A percentile compares a stretch with the other conserved stretches of the same genome.
Evolutionary conservation across 441 rosid genomes (phyloP).

Genomic region (Oxalis stricta): DNA sequence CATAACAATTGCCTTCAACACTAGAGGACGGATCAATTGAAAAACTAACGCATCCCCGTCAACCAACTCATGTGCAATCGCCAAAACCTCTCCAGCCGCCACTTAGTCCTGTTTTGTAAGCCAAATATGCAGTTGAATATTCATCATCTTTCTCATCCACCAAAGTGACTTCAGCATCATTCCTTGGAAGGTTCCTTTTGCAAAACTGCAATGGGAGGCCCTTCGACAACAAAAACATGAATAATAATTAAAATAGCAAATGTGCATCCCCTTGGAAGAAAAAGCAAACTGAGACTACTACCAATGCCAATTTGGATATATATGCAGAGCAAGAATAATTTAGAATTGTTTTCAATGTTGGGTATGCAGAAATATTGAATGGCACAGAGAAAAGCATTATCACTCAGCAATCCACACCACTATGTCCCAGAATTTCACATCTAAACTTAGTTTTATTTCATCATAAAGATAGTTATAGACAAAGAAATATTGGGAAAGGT

Average conservation of each 20-base stretch:
- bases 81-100: conserved; percentile 77
- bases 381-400: no score
- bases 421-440: no score
- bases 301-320: no score
- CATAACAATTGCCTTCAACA: conserved; percentile 36
- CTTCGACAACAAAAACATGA: conserved; percentile 19
- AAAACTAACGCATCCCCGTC: conserved; percentile 65
- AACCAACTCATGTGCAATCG: conserved; percentile 46
- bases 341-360: no score
- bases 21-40: conserved; percentile 30
- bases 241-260: no score
- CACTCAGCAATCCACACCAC: no score
- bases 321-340: no score
- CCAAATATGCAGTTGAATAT: conserved; percentile 33
- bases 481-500: not conserved
- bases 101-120: conserved; percentile 46
- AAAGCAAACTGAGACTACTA: no score
- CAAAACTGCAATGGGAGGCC: conserved; percentile 53
- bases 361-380: no score
- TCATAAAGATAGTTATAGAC: no score
- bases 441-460: no score
- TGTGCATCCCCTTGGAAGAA: no score
- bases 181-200: conserved; percentile 27
- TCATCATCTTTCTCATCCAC: conserved; percentile 44
- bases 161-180: conserved; percentile 33